These are phyloP conservation scores for Penicillium paneum DNA, from an alignment of 2,329 filamentous ascomycete genomes.

Conservation along the genomic window DNA sequence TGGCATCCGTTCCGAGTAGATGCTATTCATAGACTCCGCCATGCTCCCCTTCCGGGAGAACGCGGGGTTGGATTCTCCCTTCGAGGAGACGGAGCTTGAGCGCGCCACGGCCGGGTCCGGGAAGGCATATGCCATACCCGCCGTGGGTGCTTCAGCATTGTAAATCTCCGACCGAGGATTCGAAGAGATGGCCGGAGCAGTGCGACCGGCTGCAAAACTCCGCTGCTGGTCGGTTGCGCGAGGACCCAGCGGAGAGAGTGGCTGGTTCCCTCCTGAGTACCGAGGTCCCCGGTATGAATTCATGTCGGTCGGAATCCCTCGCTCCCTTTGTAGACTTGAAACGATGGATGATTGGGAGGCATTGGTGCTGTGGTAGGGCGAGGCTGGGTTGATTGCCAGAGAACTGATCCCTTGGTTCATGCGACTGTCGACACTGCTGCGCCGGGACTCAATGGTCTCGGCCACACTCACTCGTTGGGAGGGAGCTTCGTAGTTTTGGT, in stretches of 20 bases:
- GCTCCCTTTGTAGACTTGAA: conserved; percentile 42
- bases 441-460: conserved; percentile 47
- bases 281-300: conserved; percentile 41
- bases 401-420: conserved; percentile 50
- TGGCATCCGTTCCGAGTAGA: conserved; percentile 48
- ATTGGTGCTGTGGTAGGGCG: conserved; percentile 49
- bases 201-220: conserved; percentile 44
- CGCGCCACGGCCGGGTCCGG: conserved; percentile 48
- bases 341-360: conserved; percentile 47
- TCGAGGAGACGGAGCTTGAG: conserved; percentile 37
- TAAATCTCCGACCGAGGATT: conserved; percentile 51
- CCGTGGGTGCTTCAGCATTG: conserved; percentile 49
- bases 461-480: conserved; percentile 43
- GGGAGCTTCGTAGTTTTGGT: conserved; percentile 55
- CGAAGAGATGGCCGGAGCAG: conserved; percentile 48
- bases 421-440: conserved; percentile 50
- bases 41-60: conserved; percentile 48
- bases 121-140: conserved; percentile 51
- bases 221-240: conserved; percentile 39
- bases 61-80: conserved; percentile 31
- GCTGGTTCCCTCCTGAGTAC: conserved; percentile 37
- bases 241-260: conserved; percentile 43
- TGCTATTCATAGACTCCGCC: conserved; percentile 48
- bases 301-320: conserved; percentile 42
- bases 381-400: conserved; percentile 46